phyloP scores from a whole-genome alignment of 176 grass and related monocot genomes.

The Paspalum vaginatum region DNA sequence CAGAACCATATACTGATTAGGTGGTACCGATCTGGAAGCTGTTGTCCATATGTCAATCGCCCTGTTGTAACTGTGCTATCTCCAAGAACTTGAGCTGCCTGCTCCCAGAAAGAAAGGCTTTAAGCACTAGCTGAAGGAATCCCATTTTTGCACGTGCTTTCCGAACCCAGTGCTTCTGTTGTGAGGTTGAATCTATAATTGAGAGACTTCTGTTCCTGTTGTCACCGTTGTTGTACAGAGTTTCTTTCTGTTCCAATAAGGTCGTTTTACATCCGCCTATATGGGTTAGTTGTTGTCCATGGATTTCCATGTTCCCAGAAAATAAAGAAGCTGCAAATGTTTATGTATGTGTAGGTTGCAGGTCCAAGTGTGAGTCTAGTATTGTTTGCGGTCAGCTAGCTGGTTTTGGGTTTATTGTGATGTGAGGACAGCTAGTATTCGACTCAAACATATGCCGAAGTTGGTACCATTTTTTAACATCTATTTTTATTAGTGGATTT shows the following conservation, averaged over 20 bases:
- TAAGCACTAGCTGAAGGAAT: constrained; percentile 17
- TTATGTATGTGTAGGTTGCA: neutral
- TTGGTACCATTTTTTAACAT: too few relatives aligned
- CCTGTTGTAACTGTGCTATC: constrained; percentile 33
- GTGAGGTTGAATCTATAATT: constrained; percentile 24
- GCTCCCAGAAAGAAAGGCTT: neutral
- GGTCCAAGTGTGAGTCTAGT: neutral
- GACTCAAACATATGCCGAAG: too few relatives aligned
- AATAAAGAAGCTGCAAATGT: neutral
- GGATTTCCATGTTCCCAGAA: neutral
- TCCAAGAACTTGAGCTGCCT: constrained; percentile 5
- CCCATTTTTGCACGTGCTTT: neutral
- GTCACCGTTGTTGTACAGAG: constrained; percentile 35
- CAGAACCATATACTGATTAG: constrained; percentile 2
- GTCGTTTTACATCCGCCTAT: neutral
- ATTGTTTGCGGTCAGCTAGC: neutral
- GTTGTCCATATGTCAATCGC: neutral
- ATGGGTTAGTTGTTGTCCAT: neutral
- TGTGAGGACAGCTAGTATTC: too few relatives aligned
- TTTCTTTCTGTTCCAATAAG: constrained; percentile 24
- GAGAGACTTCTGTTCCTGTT: constrained; percentile 11
- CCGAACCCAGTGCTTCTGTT: constrained; percentile 9
- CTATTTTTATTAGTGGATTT: too few relatives aligned
- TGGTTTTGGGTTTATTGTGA: neutral
- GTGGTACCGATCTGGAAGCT: constrained; percentile 6